A percentile compares a stretch with the other conserved stretches of the same genome.
These are phyloP conservation scores for Parachaetomium inaequale DNA, from an alignment of 495 filamentous ascomycete genomes.

Conservation along the genomic window DNA sequence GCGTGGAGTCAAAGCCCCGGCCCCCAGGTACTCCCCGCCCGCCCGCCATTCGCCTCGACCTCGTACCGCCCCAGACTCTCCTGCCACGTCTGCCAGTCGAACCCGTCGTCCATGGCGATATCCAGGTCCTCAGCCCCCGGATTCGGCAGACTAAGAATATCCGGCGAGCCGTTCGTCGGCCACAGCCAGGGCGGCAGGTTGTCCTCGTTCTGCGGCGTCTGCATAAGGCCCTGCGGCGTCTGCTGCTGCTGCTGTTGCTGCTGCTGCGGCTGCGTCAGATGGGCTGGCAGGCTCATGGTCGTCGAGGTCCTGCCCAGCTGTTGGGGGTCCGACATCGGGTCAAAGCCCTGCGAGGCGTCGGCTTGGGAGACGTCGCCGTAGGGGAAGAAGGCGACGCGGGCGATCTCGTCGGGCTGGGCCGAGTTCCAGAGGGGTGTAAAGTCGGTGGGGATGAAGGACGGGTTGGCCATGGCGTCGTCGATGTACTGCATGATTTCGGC, in stretches of 20 bases:
- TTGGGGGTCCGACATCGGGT: background rate
- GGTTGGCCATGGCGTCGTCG: slow-evolving; percentile 34
- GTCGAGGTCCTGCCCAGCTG: background rate
- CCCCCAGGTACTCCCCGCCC: slow-evolving; percentile 23
- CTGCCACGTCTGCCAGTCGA: slow-evolving; percentile 50
- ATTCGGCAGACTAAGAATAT: slow-evolving; percentile 20
- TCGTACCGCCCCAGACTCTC: slow-evolving; percentile 37
- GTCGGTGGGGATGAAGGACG: slow-evolving; percentile 31
- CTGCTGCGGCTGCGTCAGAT: slow-evolving; percentile 7
- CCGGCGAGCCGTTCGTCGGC: slow-evolving; percentile 25
- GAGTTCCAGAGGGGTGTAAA: slow-evolving; percentile 17
- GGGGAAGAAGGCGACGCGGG: slow-evolving; percentile 10
- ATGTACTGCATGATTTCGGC: slow-evolving; percentile 31
- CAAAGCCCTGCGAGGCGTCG: slow-evolving; percentile 8
- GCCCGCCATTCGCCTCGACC: slow-evolving; percentile 29
- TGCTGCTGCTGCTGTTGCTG: slow-evolving; percentile 12
- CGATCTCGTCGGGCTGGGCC: slow-evolving; percentile 4
- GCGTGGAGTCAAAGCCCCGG: slow-evolving; percentile 8
- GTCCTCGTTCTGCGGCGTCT: slow-evolving; percentile 20
- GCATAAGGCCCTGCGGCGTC: slow-evolving; percentile 1
- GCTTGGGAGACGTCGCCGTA: slow-evolving; percentile 9
- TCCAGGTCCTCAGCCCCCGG: slow-evolving; percentile 33
- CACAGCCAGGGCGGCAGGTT: slow-evolving; percentile 47
- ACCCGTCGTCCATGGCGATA: slow-evolving; percentile 41
- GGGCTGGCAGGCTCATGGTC: background rate